These are phyloP conservation scores for Flaveria brownii DNA, from an alignment of 129 eudicot genomes.

Conservation along the genomic window DNA sequence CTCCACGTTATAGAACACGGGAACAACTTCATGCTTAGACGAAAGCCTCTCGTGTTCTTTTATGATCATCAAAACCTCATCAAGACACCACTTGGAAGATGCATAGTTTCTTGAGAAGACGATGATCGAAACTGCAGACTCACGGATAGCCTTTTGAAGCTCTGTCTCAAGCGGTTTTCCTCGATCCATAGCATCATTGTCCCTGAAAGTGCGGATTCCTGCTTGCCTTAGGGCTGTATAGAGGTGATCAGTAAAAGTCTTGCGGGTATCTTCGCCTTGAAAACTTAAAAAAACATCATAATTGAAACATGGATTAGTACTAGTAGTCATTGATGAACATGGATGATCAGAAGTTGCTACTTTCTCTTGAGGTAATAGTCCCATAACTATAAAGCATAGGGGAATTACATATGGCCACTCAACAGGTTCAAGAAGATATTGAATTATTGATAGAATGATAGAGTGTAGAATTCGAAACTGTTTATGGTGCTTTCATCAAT, in stretches of 20 bases:
- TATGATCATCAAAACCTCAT: conserved; percentile 25
- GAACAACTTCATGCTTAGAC: conserved; percentile 27
- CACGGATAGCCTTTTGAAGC: conserved; percentile 16
- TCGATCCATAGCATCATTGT: conserved; percentile 22
- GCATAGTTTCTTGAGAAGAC: conserved; percentile 21
- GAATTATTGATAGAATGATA: no score
- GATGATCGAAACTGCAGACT: conserved; percentile 17
- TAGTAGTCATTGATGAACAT: not conserved
- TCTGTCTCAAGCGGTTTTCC: conserved; percentile 19
- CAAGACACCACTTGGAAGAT: conserved; percentile 19
- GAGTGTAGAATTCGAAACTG: no score
- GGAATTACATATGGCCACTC: no score
- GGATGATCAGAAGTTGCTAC: conserved; percentile 10
- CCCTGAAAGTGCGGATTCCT: conserved; percentile 20
- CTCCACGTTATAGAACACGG: conserved; percentile 28
- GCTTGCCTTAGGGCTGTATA: conserved; percentile 19
- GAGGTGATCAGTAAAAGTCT: conserved; percentile 13
- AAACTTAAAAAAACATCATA: conserved; percentile 24
- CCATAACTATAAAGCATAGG: no score
- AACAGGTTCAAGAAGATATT: no score
- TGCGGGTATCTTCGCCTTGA: conserved; percentile 22
- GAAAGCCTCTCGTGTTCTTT: conserved; percentile 2
- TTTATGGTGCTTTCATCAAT: no score
- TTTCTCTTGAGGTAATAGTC: not conserved
- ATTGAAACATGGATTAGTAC: not conserved